Evolutionary conservation across 2,329 filamentous ascomycete species (phyloP).

Genomic region (Ophiostoma sp.): DNA sequence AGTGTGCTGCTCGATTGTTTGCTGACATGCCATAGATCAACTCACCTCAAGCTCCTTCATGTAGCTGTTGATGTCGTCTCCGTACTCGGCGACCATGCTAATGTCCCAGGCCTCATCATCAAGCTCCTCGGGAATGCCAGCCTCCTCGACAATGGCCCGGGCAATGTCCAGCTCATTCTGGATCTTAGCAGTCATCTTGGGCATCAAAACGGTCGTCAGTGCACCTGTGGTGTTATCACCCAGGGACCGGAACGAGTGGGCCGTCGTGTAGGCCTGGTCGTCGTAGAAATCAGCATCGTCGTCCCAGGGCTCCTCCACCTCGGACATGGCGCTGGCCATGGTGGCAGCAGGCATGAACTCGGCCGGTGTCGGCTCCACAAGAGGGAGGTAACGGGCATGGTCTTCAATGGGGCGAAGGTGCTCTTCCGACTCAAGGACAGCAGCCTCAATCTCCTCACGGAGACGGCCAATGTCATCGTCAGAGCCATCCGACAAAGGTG

Average conservation of each 20-base stretch:
- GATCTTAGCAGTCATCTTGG: conserved; percentile 67
- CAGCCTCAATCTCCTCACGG: conserved; percentile 24
- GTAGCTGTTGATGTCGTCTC: conserved; percentile 92
- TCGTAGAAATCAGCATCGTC: conserved; percentile 71
- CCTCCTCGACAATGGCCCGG: conserved; percentile 65
- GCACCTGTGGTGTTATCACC: conserved; percentile 60
- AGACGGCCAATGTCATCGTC: conserved; percentile 15
- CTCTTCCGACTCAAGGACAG: not conserved
- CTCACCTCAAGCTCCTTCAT: conserved; percentile 84
- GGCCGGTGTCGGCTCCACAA: not conserved
- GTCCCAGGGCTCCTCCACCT: conserved; percentile 73
- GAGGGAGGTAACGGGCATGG: not conserved
- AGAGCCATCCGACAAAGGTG: conserved; percentile 3
- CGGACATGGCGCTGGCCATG: conserved; percentile 37
- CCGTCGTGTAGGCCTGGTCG: conserved; percentile 73
- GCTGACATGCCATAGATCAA: conserved; percentile 22
- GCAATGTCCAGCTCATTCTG: conserved; percentile 70
- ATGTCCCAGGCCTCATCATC: conserved; percentile 92
- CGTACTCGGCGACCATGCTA: conserved; percentile 97
- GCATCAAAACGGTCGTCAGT: conserved; percentile 64
- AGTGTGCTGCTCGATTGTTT: conserved; percentile 26
- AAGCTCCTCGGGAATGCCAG: conserved; percentile 69
- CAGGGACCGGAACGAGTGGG: conserved; percentile 73
- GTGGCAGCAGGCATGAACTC: conserved; percentile 25
- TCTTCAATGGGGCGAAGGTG: not conserved